Base-by-base conservation (phyloP, 176 grass and related monocot species). In the Carex scoparia region DNA sequence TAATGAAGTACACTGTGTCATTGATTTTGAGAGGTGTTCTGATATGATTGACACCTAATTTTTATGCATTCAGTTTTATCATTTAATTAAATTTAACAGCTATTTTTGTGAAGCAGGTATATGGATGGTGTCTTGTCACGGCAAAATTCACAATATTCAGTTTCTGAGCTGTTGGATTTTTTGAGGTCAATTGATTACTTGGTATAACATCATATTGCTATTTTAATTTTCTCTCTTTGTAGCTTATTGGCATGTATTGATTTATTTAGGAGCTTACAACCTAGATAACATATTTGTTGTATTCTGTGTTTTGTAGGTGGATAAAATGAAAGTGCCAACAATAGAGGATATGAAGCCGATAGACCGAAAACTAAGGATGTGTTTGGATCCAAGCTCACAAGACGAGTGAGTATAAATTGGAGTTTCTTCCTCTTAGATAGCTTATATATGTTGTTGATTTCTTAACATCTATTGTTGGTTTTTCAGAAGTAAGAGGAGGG, bases 11-110 rank as follows among this genome's bases (percentile, higher is more conserved):
- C 91, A 92, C 84, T 78, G 31, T 71, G 85, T 92, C 64, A 37
- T 98, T 46, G 84, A 95, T 84, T 98, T 98, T 84, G 95, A 94
- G 87, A 91, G 95, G 95, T 98, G 28, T 69, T 79, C 80, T 18
- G 15, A 69, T 61, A 80, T 18, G 15, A 69, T 61, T 83, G 11
- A 81, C 62, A 10, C 48, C 48, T 51, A 51, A 59, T 75, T 48
- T 72, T 44, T 69, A 35, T 85, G 75, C 73, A 23, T 80, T 18
- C 64, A 63, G 64, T 77, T 84, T 5, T 70, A 79, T 57, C n/a
- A 82, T 90, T 55, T n/a, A 61, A 76, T 61, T 4, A 10, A 81
- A 46, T 46, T 84, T 42, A 12, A 76, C 37, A 19, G 57, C 42
- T 87, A 37, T 87, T 86, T 91, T 40, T 40, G 73, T 56, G 4